Conservation (phyloP, 305 asterid species). For the Vinca major region DNA sequence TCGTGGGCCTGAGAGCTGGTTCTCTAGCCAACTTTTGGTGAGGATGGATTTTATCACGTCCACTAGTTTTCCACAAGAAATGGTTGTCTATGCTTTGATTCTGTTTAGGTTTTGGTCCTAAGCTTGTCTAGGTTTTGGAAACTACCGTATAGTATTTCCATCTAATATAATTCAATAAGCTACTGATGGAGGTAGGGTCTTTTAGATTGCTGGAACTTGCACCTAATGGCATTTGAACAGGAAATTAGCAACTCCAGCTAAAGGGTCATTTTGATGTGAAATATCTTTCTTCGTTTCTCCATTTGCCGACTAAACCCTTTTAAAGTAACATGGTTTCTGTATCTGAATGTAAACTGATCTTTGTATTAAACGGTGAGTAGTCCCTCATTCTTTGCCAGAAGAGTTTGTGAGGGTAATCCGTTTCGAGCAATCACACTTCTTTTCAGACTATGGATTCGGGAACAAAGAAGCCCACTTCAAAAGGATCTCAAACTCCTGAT, state of each 20-base stretch:
- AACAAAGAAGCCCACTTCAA: conserved; percentile 25
- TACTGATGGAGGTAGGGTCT: not conserved
- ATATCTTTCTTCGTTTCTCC: no score
- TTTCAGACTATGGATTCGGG: conserved; percentile 37
- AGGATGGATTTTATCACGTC: not conserved
- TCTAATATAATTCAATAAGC: not conserved
- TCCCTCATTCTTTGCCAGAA: not conserved
- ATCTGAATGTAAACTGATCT: not conserved
- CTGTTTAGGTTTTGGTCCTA: not conserved
- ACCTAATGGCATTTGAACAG: not conserved
- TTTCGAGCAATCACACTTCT: conserved; percentile 10
- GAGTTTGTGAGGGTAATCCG: not conserved
- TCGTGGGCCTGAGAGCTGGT: no score
- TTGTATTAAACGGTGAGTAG: not conserved
- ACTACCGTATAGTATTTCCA: not conserved
- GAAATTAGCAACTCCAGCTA: not conserved
- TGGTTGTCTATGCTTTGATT: not conserved
- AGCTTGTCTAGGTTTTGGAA: not conserved
- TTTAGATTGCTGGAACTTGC: conserved; percentile 1
- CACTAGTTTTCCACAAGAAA: not conserved
- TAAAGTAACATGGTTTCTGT: not conserved
- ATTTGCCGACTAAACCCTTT: not conserved
- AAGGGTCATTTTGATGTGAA: not conserved
- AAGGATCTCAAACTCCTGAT: conserved; percentile 37
- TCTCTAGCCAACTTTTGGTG: not conserved